Conservation (phyloP, 495 filamentous ascomycete species). For the Aspergillus biplanus region DNA sequence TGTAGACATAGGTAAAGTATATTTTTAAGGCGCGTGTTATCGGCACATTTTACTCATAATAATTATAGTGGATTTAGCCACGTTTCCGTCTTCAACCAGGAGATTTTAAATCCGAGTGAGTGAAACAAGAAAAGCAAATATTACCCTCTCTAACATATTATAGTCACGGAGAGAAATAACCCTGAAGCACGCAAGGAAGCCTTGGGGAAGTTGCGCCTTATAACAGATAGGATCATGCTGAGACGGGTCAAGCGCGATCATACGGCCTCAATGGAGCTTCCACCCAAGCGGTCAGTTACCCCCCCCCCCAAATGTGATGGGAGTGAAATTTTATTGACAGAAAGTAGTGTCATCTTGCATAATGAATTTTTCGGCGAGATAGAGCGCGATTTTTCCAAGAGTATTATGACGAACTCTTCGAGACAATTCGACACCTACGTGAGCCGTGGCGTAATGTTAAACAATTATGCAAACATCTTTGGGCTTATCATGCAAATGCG, state of each 20-base stretch:
- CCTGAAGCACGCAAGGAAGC: slow-evolving; percentile 61
- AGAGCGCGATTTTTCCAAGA: slow-evolving; percentile 91
- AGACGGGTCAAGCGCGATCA: slow-evolving; percentile 90
- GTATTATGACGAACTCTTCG: slow-evolving; percentile 87
- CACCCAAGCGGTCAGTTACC: slow-evolving; percentile 71
- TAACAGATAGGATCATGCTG: slow-evolving; percentile 92
- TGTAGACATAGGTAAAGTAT: slow-evolving; percentile 59
- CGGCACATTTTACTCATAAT: slow-evolving; percentile 17
- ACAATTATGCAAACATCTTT: slow-evolving; percentile 87
- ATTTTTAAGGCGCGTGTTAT: not conserved
- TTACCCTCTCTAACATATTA: slow-evolving; percentile 13
- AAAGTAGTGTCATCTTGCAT: slow-evolving; percentile 68
- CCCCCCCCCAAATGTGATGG: too few species aligned
- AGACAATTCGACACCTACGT: slow-evolving; percentile 95
- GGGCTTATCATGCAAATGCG: slow-evolving; percentile 97
- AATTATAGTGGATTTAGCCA: slow-evolving; percentile 74
- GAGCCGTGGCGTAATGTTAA: slow-evolving; percentile 88
- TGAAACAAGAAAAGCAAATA: slow-evolving; percentile 15
- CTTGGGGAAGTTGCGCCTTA: slow-evolving; percentile 76
- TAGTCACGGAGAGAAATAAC: slow-evolving; percentile 56
- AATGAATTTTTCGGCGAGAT: slow-evolving; percentile 95
- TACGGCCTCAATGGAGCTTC: slow-evolving; percentile 90
- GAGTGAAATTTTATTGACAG: slow-evolving; percentile 2
- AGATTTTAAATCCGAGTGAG: slow-evolving; percentile 81
- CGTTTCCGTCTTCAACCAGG: slow-evolving; percentile 94